Percentiles rank a stretch among this genome's conserved stretches.
Conservation (phyloP, 495 filamentous ascomycete species). For the Corynascus novoguineensis region DNA sequence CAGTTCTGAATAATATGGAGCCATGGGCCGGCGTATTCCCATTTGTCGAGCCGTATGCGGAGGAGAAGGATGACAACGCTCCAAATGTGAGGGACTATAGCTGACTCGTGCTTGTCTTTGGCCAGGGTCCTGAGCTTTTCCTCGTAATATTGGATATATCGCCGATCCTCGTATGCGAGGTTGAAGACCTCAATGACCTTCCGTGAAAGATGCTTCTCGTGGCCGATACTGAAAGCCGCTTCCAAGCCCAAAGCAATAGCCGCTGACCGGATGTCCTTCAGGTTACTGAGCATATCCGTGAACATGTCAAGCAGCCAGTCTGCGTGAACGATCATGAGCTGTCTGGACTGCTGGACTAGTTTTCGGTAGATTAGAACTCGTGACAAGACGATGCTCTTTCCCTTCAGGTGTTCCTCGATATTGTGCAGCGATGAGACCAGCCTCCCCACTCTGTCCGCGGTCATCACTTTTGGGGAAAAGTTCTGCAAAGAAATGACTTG, state of each 20-base stretch:
- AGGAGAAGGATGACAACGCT: slow-evolving; percentile 72
- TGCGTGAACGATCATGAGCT: slow-evolving; percentile 56
- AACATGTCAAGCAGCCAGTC: slow-evolving; percentile 82
- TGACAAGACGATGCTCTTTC: slow-evolving; percentile 68
- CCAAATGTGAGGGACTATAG: slow-evolving; percentile 84
- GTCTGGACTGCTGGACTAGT: slow-evolving; percentile 61
- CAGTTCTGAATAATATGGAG: slow-evolving; percentile 71
- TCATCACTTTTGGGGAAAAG: slow-evolving; percentile 70
- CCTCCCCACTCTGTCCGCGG: slow-evolving; percentile 55
- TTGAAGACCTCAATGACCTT: slow-evolving; percentile 63
- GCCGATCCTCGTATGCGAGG: slow-evolving; percentile 47
- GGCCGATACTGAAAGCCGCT: slow-evolving; percentile 57
- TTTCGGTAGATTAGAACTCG: slow-evolving; percentile 71
- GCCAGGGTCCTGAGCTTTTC: slow-evolving; percentile 67
- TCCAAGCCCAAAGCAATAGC: slow-evolving; percentile 69
- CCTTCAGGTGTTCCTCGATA: slow-evolving; percentile 67
- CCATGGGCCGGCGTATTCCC: slow-evolving; percentile 69
- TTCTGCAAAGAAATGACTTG: slow-evolving; percentile 70
- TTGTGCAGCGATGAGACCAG: slow-evolving; percentile 62
- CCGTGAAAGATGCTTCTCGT: slow-evolving; percentile 57
- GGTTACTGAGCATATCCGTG: slow-evolving; percentile 66
- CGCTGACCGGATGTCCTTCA: slow-evolving; percentile 67
- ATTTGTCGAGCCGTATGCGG: slow-evolving; percentile 60
- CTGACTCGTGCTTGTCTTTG: slow-evolving; percentile 53
- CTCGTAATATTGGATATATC: slow-evolving; percentile 58